Evolutionary conservation across 768 basidiomycete species (phyloP), one percentile per base, ranked within the genome.

Genomic region (Neoboletus magnificus): DNA sequence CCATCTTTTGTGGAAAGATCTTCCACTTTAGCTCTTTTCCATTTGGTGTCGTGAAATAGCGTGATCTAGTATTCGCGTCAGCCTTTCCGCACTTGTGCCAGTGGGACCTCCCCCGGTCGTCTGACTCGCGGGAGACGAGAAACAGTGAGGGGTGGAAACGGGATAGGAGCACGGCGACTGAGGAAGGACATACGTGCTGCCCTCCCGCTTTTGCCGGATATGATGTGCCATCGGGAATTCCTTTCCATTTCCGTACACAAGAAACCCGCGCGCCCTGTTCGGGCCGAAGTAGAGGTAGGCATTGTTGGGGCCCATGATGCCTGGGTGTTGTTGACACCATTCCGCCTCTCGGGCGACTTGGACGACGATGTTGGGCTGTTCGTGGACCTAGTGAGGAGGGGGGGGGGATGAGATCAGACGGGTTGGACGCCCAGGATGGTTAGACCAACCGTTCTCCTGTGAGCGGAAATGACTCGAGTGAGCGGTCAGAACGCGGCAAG

Each of bases 281-380:
- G 89, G 87, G 1, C 89, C 89, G 55, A 91, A 83, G 64, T 89
- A 91, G 57, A 90, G 80, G 66, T 79, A 89, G 6, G 89, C 83
- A 39, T 81, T 86, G 56, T 78, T 81, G n/a, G 89, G 89, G n/a
- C 89, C 89, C 83, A 89, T 85, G 59, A 90, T 83, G 45, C 74
- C 78, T 23, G 82, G 81, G 64, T 89, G 83, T 52, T 82, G 83
- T 62, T 83, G 78, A 23, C 82, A 75, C 89, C 89, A 91, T 22
- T 73, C 76, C 0, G 76, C 68, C 63, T 91, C 86, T 18, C 89
- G 82, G 39, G 79, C 77, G 51, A 91, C 72, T 58, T 83, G 79
- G 56, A 89, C 76, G 56, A 90, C 77, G 27, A 79, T 71, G 69
- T 87, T 88, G 22, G 86, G 83, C 48, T 72, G 75, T 54, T 77